Evolutionary conservation across 2,329 filamentous ascomycete genomes (phyloP).

Genomic region (Aspergillus cejpii): DNA sequence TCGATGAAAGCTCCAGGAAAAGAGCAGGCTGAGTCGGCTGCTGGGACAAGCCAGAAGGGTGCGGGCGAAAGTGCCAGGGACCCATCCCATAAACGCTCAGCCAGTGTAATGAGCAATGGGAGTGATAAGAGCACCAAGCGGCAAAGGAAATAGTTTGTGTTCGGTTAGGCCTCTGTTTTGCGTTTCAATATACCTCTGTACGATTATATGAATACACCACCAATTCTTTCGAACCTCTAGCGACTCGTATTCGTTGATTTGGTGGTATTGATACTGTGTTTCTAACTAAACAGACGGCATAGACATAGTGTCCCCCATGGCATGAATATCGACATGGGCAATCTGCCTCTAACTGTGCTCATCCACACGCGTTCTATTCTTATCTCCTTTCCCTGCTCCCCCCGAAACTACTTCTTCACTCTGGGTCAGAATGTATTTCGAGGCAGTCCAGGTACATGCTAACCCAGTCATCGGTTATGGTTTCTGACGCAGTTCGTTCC

Average conservation of each 20-base stretch:
- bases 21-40: constrained; percentile 5
- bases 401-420: constrained; percentile 13
- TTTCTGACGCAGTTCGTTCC: constrained; percentile 14
- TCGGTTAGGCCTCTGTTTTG: not conserved
- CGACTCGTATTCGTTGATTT: not conserved
- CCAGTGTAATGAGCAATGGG: constrained; percentile 66
- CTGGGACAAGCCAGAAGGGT: constrained; percentile 1
- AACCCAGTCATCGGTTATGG: constrained; percentile 17
- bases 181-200: constrained; percentile 27
- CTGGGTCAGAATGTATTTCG: constrained; percentile 20
- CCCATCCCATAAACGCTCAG: constrained; percentile 63
- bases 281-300: constrained; percentile 7
- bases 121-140: constrained; percentile 56
- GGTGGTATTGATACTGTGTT: constrained; percentile 5
- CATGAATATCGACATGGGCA: no score
- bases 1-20: not conserved
- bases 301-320: no score
- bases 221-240: constrained; percentile 7
- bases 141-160: constrained; percentile 38
- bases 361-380: constrained; percentile 8
- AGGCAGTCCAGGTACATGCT: constrained; percentile 23
- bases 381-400: constrained; percentile 1
- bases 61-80: constrained; percentile 9
- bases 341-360: no score
- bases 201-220: constrained; percentile 28